A percentile compares a stretch with the other conserved stretches of the same genome.
Evolutionary conservation across 768 basidiomycete species (phyloP).

Genomic region (Boletus rufocinnamomeus): DNA sequence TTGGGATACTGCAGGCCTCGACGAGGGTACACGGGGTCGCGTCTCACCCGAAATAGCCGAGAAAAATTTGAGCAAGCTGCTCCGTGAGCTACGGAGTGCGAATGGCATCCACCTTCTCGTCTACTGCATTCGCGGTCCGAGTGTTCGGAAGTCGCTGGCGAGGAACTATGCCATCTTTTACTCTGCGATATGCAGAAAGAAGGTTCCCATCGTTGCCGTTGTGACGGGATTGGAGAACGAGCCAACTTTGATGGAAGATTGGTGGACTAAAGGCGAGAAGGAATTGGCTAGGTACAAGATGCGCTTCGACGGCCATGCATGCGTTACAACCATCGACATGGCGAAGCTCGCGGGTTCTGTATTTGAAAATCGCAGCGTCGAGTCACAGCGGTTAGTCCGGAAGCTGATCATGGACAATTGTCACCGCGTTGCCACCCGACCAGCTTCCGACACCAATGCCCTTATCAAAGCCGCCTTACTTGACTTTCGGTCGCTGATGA

Average conservation of each 20-base stretch:
- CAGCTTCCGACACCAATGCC: slow-evolving; percentile 18
- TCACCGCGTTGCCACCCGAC: slow-evolving; percentile 18
- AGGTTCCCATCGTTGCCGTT: slow-evolving; percentile 34
- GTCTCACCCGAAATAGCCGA: slow-evolving; percentile 30
- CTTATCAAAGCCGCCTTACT: slow-evolving; percentile 30
- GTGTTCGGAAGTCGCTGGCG: slow-evolving; percentile 26
- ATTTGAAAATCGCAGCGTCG: slow-evolving; percentile 19
- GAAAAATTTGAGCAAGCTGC: slow-evolving; percentile 28
- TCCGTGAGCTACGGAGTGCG: slow-evolving; percentile 31
- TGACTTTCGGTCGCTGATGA: slow-evolving; percentile 31
- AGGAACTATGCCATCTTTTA: slow-evolving; percentile 37
- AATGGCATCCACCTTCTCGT: slow-evolving; percentile 35
- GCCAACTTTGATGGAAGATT: slow-evolving; percentile 34
- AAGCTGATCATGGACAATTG: slow-evolving; percentile 26
- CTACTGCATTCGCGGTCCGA: slow-evolving; percentile 37
- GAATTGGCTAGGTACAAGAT: slow-evolving; percentile 37
- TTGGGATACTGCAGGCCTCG: slow-evolving; percentile 39
- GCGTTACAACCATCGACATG: slow-evolving; percentile 40
- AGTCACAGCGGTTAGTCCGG: slow-evolving; percentile 26
- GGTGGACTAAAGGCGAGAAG: slow-evolving; percentile 41
- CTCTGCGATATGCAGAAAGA: slow-evolving; percentile 33
- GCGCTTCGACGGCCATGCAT: slow-evolving; percentile 42
- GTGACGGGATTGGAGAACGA: slow-evolving; percentile 39
- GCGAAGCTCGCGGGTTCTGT: slow-evolving; percentile 14
- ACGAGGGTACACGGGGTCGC: slow-evolving; percentile 30